Evolutionary conservation across 1,284 basidiomycete species (phyloP).

Genomic region (Polyporus tsugae): DNA sequence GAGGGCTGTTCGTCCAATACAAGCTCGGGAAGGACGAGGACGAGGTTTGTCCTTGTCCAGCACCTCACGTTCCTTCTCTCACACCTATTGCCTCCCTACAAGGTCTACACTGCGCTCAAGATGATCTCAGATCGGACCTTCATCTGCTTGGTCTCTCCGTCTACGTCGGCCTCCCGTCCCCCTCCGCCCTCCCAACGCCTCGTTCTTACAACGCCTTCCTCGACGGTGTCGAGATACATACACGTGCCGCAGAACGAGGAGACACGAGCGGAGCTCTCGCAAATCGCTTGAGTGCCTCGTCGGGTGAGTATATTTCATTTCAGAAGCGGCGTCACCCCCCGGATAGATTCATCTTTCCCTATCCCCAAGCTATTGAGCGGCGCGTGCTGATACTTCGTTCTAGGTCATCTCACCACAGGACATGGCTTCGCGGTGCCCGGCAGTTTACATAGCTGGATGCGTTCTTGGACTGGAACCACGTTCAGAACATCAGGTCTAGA

Average conservation of each 20-base stretch:
- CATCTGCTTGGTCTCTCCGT: slow-evolving; percentile 92
- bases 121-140: slow-evolving; percentile 95
- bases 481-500: slow-evolving; percentile 99
- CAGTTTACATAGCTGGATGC: slow-evolving; percentile 97
- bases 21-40: slow-evolving; percentile 94
- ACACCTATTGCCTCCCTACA: slow-evolving; percentile 85
- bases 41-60: slow-evolving; percentile 65
- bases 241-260: slow-evolving; percentile 99
- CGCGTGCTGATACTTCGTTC: slow-evolving; percentile 9
- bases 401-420: slow-evolving; percentile 99
- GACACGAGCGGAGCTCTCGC: slow-evolving; percentile 96
- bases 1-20: slow-evolving; percentile 97
- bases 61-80: slow-evolving; percentile 28
- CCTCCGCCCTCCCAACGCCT: slow-evolving; percentile 96
- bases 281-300: slow-evolving; percentile 99
- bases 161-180: slow-evolving; percentile 94
- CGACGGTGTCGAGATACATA: slow-evolving; percentile 99
- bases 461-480: slow-evolving; percentile 93
- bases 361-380: not conserved
- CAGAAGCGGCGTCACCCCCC: too few species aligned
- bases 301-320: slow-evolving; percentile 60
- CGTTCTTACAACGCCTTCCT: slow-evolving; percentile 97
- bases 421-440: slow-evolving; percentile 95
- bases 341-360: not conserved
- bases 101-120: slow-evolving; percentile 92